Conservation (phyloP, 345 rosid species). For the Salix arbutifolia region DNA sequence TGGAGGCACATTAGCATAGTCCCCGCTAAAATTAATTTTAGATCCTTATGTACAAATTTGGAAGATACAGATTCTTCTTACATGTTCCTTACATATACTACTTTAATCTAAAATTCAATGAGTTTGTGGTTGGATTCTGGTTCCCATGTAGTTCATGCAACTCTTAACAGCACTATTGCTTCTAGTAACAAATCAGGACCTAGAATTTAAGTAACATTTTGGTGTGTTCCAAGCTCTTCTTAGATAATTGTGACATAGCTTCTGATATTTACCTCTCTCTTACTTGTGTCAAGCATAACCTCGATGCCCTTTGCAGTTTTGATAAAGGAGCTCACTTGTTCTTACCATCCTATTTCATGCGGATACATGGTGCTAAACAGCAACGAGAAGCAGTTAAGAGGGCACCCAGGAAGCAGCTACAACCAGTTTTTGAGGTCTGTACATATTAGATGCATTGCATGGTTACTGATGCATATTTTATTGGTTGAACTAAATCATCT, state of each 20-base stretch:
- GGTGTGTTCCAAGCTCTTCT: not conserved
- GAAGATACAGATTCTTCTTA: not conserved
- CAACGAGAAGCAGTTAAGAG: conserved; percentile 74
- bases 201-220: not conserved
- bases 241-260: not conserved
- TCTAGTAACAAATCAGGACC: not conserved
- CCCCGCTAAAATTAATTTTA: not conserved
- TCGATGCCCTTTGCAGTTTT: conserved; percentile 43
- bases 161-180: not conserved
- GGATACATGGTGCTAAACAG: conserved; percentile 79
- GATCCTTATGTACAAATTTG: not conserved
- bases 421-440: conserved; percentile 76
- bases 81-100: not conserved
- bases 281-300: conserved; percentile 8
- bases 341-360: conserved; percentile 82
- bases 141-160: not conserved
- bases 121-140: not conserved
- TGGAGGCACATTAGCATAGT: not conserved
- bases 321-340: conserved; percentile 89
- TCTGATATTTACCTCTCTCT: not conserved
- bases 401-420: conserved; percentile 59
- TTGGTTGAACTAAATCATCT: conserved; percentile 2
- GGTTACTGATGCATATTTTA: not conserved
- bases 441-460: conserved; percentile 9
- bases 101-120: not conserved